Conservation (phyloP, 306 rosid species). For the Fragaria nilgerrensis region DNA sequence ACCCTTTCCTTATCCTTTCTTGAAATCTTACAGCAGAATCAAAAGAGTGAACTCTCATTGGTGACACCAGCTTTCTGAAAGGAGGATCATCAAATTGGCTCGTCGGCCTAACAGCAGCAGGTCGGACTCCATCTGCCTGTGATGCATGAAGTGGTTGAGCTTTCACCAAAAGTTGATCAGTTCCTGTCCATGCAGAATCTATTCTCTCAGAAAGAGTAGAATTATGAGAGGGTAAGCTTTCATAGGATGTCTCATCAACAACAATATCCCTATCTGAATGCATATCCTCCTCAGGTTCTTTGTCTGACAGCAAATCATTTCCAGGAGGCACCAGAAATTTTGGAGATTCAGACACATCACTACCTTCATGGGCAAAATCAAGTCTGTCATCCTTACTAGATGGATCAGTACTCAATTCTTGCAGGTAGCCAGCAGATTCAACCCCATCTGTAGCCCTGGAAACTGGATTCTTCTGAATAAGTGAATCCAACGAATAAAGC, state of each 20-base stretch:
- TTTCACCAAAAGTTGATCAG: constrained; percentile 48
- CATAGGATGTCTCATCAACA: constrained; percentile 21
- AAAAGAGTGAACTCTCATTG: constrained; percentile 79
- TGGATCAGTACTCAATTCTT: constrained; percentile 41
- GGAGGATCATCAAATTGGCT: constrained; percentile 42
- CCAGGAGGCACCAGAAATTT: constrained; percentile 39
- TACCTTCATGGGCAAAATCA: constrained; percentile 33
- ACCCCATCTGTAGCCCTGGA: constrained; percentile 40
- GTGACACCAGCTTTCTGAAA: constrained; percentile 46
- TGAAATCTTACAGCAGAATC: constrained; percentile 74
- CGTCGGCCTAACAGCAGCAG: constrained; percentile 27
- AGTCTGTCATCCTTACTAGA: constrained; percentile 37
- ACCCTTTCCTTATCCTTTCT: constrained; percentile 59
- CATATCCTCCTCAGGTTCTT: constrained; percentile 41
- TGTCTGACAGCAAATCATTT: constrained; percentile 33
- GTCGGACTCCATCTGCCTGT: constrained; percentile 37
- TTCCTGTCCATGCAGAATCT: constrained; percentile 95
- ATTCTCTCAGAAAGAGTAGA: constrained; percentile 91
- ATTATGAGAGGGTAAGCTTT: constrained; percentile 36
- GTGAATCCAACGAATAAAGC: constrained; percentile 60
- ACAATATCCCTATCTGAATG: constrained; percentile 47
- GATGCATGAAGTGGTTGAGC: constrained; percentile 27
- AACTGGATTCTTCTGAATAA: constrained; percentile 43
- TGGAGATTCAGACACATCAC: constrained; percentile 32
- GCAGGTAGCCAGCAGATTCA: constrained; percentile 34